A percentile compares a stretch with the other conserved stretches of the same genome.
Conservation (phyloP, 441 rosid species). For the Populus hybrid region DNA sequence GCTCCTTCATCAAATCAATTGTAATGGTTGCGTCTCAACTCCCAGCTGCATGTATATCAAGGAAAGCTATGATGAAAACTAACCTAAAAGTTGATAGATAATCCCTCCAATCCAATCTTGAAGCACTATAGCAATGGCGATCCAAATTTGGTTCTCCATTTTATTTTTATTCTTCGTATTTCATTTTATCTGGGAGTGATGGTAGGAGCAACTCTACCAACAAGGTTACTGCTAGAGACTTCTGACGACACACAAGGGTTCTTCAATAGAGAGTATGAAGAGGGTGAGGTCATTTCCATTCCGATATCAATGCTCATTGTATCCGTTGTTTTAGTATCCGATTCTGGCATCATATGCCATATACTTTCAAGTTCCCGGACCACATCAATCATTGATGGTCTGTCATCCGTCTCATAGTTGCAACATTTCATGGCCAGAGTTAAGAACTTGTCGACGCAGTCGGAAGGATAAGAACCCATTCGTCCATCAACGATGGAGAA, state of each 20-base stretch:
- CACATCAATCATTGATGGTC: constrained; percentile 95
- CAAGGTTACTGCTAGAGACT: constrained; percentile 86
- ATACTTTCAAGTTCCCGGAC: constrained; percentile 82
- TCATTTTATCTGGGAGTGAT: constrained; percentile 61
- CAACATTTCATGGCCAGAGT: constrained; percentile 74
- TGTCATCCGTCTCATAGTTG: constrained; percentile 61
- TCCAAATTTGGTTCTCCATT: not conserved
- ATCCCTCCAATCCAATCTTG: not conserved
- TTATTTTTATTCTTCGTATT: too few relatives aligned
- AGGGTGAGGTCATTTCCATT: constrained; percentile 28
- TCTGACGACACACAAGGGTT: constrained; percentile 58
- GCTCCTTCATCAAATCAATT: too few relatives aligned
- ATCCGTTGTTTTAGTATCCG: constrained; percentile 26
- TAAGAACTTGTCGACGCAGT: constrained; percentile 74
- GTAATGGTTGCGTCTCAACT: too few relatives aligned
- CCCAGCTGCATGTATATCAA: too few relatives aligned
- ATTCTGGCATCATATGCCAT: constrained; percentile 60
- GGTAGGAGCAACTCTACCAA: constrained; percentile 69
- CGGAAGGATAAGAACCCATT: constrained; percentile 85
- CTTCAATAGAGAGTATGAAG: constrained; percentile 47
- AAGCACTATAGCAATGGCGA: not conserved
- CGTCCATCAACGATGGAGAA: constrained; percentile 67
- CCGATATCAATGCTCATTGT: constrained; percentile 8
- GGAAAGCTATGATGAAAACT: not conserved
- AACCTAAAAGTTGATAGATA: not conserved